phyloP scores from a whole-genome alignment of 768 basidiomycete species.

The Rhodotorula kratochvilovae region DNA sequence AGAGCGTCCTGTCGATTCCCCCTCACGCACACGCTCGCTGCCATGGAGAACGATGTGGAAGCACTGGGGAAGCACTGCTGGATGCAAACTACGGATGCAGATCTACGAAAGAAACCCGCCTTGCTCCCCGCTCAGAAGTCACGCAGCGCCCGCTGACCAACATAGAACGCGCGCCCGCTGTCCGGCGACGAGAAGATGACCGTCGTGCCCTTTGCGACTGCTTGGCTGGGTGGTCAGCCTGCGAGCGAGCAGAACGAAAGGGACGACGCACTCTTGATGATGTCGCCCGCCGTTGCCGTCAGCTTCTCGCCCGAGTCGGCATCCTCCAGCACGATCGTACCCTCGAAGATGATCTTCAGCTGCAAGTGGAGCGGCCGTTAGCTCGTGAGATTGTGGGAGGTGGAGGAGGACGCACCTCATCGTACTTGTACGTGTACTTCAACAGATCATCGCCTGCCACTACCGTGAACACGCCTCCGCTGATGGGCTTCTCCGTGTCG shows the following conservation, averaged over 20 bases:
- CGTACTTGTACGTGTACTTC: slow-evolving; percentile 18
- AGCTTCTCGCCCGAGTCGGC: background rate
- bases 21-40: too few relatives aligned
- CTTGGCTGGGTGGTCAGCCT: background rate
- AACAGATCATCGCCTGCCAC: background rate
- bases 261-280: background rate
- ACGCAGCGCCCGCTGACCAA: too few relatives aligned
- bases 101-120: too few relatives aligned
- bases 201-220: slow-evolving; percentile 1
- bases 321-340: slow-evolving; percentile 2
- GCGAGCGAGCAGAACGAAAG: too few relatives aligned
- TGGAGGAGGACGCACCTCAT: background rate
- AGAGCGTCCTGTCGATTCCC: too few relatives aligned
- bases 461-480: slow-evolving; percentile 2
- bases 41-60: too few relatives aligned
- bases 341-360: slow-evolving; percentile 14
- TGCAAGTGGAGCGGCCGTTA: background rate
- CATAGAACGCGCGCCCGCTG: background rate
- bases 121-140: too few relatives aligned
- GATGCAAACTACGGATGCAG: too few relatives aligned
- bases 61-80: too few relatives aligned
- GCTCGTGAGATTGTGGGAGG: too few relatives aligned
- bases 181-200: slow-evolving; percentile 1
- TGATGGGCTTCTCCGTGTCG: background rate
- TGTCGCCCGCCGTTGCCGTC: background rate